Percentiles rank a stretch among this genome's conserved stretches.
phyloP scores from a whole-genome alignment of 176 grass and related monocot genomes.

The Tuctoria greenei region DNA sequence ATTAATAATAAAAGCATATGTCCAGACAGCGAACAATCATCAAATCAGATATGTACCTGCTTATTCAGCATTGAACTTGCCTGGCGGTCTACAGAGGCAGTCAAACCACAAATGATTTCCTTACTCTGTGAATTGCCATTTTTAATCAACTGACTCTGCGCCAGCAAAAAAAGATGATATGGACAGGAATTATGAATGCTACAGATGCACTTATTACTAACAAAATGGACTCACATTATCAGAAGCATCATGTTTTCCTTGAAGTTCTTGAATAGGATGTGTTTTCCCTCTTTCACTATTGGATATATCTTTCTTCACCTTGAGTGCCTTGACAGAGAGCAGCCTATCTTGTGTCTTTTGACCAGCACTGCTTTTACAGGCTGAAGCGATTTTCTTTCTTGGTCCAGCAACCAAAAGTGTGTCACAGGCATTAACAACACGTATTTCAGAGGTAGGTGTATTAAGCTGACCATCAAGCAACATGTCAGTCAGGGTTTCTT shows the following conservation, averaged over 20 bases:
- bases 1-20: constrained; percentile 8
- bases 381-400: constrained; percentile 25
- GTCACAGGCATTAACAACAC: constrained; percentile 25
- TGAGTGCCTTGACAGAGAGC: constrained; percentile 18
- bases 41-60: constrained; percentile 19
- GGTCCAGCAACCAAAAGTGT: constrained; percentile 9
- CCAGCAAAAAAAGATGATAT: background rate
- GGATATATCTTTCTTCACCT: constrained; percentile 13
- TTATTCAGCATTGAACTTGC: constrained; percentile 9
- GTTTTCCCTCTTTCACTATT: constrained; percentile 1
- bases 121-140: background rate
- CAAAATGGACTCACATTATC: constrained; percentile 20
- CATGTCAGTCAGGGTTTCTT: constrained; percentile 26
- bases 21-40: constrained; percentile 3
- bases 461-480: constrained; percentile 30
- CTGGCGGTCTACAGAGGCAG: background rate
- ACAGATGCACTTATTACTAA: constrained; percentile 27
- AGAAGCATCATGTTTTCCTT: constrained; percentile 8
- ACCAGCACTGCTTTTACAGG: constrained; percentile 9
- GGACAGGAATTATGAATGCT: background rate
- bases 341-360: background rate
- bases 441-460: constrained; percentile 4
- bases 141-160: constrained; percentile 30
- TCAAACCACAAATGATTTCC: constrained; percentile 44
- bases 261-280: constrained; percentile 28